These are phyloP conservation scores for Amniculicola lignicola DNA, from an alignment of 495 filamentous ascomycete genomes.

Conservation along the genomic window DNA sequence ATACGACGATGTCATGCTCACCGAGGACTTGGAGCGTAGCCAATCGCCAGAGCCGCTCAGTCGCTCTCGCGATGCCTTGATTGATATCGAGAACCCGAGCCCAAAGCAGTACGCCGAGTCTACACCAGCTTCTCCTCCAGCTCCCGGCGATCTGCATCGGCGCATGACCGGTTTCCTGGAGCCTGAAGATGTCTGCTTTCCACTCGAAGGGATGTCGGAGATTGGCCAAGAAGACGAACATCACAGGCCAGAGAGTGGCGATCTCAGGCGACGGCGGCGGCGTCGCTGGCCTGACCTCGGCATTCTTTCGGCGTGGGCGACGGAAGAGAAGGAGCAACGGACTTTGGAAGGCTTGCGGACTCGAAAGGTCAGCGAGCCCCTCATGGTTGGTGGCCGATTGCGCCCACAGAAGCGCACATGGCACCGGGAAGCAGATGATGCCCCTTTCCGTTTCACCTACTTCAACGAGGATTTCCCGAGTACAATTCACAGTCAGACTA, in stretches of 20 bases:
- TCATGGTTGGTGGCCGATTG: slow-evolving; percentile 82
- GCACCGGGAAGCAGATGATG: slow-evolving; percentile 85
- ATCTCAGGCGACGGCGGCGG: slow-evolving; percentile 41
- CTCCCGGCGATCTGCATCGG: slow-evolving; percentile 49
- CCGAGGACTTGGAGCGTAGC: slow-evolving; percentile 51
- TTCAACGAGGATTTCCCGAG: slow-evolving; percentile 95
- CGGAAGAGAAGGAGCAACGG: slow-evolving; percentile 83
- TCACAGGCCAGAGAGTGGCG: slow-evolving; percentile 42
- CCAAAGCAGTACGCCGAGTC: slow-evolving; percentile 13
- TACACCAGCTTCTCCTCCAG: slow-evolving; percentile 38
- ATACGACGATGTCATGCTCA: slow-evolving; percentile 77
- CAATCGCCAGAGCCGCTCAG: slow-evolving; percentile 36
- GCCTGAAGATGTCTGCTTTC: slow-evolving; percentile 92
- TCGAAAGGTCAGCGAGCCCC: slow-evolving; percentile 90
- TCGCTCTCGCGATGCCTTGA: slow-evolving; percentile 51
- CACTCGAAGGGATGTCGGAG: slow-evolving; percentile 71
- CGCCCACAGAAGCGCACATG: slow-evolving; percentile 75
- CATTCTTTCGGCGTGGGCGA: slow-evolving; percentile 85
- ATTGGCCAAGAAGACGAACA: slow-evolving; percentile 70
- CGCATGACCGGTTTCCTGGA: slow-evolving; percentile 56
- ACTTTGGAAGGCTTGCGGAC: slow-evolving; percentile 75
- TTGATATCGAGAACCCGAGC: slow-evolving; percentile 51
- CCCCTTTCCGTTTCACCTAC: slow-evolving; percentile 93
- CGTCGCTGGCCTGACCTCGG: slow-evolving; percentile 67
- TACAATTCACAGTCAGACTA: slow-evolving; percentile 92